phyloP scores from a whole-genome alignment of 1,139 yeast species.

The Sugiyamaella novakii region DNA sequence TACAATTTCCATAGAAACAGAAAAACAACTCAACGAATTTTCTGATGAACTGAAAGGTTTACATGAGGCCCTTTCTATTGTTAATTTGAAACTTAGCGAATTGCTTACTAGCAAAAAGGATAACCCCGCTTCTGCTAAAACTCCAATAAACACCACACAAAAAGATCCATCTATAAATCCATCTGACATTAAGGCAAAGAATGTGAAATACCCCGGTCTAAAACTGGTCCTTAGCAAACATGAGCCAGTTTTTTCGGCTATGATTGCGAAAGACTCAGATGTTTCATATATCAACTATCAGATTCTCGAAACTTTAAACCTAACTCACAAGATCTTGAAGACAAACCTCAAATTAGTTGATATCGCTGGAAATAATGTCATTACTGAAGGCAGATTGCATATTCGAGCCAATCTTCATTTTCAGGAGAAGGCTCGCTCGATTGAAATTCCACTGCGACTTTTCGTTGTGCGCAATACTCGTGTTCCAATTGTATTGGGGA shows the following conservation, averaged over 20 bases:
- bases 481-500: constrained; percentile 5
- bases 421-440: not conserved
- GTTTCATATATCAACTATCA: constrained; percentile 6
- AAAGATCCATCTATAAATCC: no score
- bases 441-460: not conserved
- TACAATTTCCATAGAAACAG: no score
- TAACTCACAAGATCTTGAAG: not conserved
- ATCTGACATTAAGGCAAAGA: not conserved
- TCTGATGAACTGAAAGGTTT: no score
- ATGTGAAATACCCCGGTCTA: not conserved
- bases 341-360: not conserved
- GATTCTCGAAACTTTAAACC: not conserved
- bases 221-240: no score
- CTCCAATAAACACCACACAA: no score
- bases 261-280: not conserved
- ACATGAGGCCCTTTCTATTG: no score
- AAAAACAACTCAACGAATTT: no score
- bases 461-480: constrained; percentile 3
- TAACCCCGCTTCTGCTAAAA: no score
- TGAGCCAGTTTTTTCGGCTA: not conserved
- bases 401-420: not conserved
- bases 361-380: constrained; percentile 2
- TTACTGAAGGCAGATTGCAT: constrained; percentile 3
- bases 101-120: no score
- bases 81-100: no score